A percentile compares a stretch with the other conserved stretches of the same genome.
phyloP scores from a whole-genome alignment of 139 green algal species.

The Gonium pectorale region DNA sequence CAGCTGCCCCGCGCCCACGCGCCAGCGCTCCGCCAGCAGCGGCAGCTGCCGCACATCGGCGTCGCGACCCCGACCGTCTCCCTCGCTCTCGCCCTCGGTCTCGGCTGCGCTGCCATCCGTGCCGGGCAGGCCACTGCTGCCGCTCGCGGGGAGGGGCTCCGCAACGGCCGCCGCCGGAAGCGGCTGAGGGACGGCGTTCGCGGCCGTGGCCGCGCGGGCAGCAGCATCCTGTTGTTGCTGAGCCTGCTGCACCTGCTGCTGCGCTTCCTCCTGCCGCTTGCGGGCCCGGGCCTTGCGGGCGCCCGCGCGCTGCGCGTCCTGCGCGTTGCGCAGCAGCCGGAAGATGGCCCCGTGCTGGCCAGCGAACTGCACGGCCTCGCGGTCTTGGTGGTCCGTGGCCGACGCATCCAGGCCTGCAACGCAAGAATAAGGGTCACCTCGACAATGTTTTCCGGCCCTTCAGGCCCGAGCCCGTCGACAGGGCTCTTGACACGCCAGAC shows the following conservation, averaged over 20 bases:
- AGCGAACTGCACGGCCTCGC: slow-evolving; percentile 39
- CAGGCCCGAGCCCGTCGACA: too few relatives aligned
- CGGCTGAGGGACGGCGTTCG: not conserved
- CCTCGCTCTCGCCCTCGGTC: not conserved
- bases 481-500: too few relatives aligned
- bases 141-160: too few relatives aligned
- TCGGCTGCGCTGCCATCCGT: not conserved
- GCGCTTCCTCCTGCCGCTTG: not conserved
- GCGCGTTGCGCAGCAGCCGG: slow-evolving; percentile 27
- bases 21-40: slow-evolving; percentile 29
- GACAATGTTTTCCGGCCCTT: too few relatives aligned
- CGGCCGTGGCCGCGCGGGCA: not conserved
- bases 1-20: slow-evolving; percentile 14
- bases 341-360: slow-evolving; percentile 39
- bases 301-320: slow-evolving; percentile 1
- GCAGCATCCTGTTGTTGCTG: not conserved
- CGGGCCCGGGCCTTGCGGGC: not conserved
- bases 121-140: too few relatives aligned
- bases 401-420: slow-evolving; percentile 28
- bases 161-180: too few relatives aligned
- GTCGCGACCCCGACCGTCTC: not conserved
- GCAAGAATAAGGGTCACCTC: too few relatives aligned
- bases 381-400: slow-evolving; percentile 23
- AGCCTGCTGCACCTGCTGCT: not conserved
- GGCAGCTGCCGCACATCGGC: slow-evolving; percentile 9